phyloP scores from a whole-genome alignment of 2,329 filamentous ascomycete species.

The Akanthomyces lecanii region DNA sequence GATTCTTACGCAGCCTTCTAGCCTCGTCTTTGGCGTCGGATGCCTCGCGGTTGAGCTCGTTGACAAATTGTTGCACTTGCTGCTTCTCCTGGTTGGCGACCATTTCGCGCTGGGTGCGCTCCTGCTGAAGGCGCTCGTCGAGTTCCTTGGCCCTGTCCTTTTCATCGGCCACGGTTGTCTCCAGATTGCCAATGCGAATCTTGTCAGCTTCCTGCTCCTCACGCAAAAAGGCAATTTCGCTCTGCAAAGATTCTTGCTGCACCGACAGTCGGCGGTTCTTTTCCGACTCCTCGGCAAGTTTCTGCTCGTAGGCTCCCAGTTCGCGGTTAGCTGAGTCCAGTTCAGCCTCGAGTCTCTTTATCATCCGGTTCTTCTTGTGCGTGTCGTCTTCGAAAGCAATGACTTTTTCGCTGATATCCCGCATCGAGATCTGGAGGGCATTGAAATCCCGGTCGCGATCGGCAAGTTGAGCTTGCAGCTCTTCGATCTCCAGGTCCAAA shows the following conservation, averaged over 20 bases:
- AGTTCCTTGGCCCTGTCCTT: conserved; percentile 70
- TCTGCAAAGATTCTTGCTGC: conserved; percentile 87
- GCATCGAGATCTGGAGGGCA: conserved; percentile 90
- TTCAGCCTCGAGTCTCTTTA: conserved; percentile 79
- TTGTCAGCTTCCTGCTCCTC: conserved; percentile 98
- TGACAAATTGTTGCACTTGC: conserved; percentile 88
- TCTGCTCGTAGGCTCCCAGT: conserved; percentile 78
- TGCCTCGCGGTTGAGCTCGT: conserved; percentile 84
- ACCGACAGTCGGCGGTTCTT: conserved; percentile 86
- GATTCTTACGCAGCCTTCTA: conserved; percentile 72
- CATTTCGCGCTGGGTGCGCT: conserved; percentile 81
- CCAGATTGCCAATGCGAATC: conserved; percentile 92
- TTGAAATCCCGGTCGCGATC: conserved; percentile 82
- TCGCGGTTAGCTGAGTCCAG: conserved; percentile 81
- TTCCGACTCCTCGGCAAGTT: conserved; percentile 76
- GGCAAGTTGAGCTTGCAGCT: conserved; percentile 66
- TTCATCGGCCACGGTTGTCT: conserved; percentile 80
- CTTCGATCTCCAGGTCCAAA: conserved; percentile 65
- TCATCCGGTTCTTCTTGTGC: conserved; percentile 69
- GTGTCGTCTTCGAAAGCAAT: conserved; percentile 87
- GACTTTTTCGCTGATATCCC: conserved; percentile 80
- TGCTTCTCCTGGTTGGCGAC: conserved; percentile 87
- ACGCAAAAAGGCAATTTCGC: conserved; percentile 88
- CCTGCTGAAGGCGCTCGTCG: conserved; percentile 70
- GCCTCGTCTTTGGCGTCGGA: conserved; percentile 81